These are phyloP conservation scores for Pharus latifolius DNA, from an alignment of 176 grass and related monocot species.

Conservation along the genomic window DNA sequence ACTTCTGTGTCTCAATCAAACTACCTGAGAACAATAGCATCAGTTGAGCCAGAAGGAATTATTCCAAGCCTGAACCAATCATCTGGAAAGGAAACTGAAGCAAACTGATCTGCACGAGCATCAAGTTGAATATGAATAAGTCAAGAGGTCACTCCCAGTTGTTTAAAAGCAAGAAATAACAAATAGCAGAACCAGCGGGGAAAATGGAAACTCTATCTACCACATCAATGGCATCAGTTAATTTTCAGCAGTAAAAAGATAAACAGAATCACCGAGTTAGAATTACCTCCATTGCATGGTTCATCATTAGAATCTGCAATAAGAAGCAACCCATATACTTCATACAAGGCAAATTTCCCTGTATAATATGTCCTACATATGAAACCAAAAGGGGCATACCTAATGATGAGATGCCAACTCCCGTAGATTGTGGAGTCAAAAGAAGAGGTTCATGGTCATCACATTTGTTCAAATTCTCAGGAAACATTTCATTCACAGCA, in stretches of 20 bases:
- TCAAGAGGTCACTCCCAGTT: not conserved
- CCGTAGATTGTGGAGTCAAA: not conserved
- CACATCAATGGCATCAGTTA: not conserved
- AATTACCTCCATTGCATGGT: no score
- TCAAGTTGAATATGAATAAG: not conserved
- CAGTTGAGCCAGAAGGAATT: constrained; percentile 52
- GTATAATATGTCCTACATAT: not conserved
- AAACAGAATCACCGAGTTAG: no score
- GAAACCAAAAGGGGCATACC: constrained; percentile 23
- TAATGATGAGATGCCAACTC: constrained; percentile 8
- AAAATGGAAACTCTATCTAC: not conserved
- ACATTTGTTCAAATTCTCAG: constrained; percentile 20
- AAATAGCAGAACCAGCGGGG: not conserved
- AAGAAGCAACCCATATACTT: not conserved
- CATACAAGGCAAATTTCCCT: not conserved
- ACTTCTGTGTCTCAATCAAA: no score
- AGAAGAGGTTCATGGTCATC: constrained; percentile 53
- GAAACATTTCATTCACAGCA: constrained; percentile 16
- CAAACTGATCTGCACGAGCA: constrained; percentile 5
- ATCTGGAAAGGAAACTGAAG: constrained; percentile 44
- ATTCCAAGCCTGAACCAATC: constrained; percentile 48
- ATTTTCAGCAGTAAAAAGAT: not conserved
- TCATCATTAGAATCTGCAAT: no score
- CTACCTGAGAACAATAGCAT: constrained; percentile 58
- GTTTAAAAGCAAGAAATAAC: not conserved